Evolutionary conservation across 371 early-diverging fungal species (phyloP).

Genomic region (Circinella umbellata): DNA sequence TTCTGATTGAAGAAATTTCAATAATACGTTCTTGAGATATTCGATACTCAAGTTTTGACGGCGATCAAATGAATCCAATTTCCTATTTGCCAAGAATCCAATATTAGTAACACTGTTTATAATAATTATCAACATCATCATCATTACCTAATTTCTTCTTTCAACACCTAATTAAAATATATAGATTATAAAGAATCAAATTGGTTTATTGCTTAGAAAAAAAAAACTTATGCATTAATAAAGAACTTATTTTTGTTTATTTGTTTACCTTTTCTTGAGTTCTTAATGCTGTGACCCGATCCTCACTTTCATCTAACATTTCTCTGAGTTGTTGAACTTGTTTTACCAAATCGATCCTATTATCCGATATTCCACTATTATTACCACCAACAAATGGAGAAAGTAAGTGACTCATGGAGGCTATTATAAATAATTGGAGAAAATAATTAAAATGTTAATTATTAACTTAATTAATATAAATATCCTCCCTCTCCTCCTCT

Average conservation of each 20-base stretch:
- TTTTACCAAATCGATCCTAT: constrained; percentile 31
- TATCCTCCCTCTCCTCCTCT: not conserved
- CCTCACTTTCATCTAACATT: constrained; percentile 66
- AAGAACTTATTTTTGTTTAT: no score
- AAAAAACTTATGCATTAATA: not conserved
- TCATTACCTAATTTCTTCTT: constrained; percentile 48
- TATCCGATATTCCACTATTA: constrained; percentile 23
- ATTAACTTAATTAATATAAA: not conserved
- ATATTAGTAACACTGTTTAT: not conserved
- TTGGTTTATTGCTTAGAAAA: not conserved
- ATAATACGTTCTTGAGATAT: constrained; percentile 68
- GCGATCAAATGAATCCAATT: constrained; percentile 63
- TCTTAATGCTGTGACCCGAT: constrained; percentile 49
- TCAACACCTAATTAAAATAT: constrained; percentile 29
- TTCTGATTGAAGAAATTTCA: constrained; percentile 60
- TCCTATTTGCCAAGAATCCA: constrained; percentile 31
- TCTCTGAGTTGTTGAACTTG: constrained; percentile 60
- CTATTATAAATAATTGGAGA: constrained; percentile 18
- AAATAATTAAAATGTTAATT: not conserved
- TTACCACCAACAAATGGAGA: constrained; percentile 30
- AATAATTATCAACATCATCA: not conserved
- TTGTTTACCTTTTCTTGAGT: constrained; percentile 61
- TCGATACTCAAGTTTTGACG: constrained; percentile 68
- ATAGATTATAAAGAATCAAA: not conserved
- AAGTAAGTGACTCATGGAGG: constrained; percentile 45